Evolutionary conservation across 345 rosid genomes (phyloP).

Genomic region (Eutrema yunnanense): DNA sequence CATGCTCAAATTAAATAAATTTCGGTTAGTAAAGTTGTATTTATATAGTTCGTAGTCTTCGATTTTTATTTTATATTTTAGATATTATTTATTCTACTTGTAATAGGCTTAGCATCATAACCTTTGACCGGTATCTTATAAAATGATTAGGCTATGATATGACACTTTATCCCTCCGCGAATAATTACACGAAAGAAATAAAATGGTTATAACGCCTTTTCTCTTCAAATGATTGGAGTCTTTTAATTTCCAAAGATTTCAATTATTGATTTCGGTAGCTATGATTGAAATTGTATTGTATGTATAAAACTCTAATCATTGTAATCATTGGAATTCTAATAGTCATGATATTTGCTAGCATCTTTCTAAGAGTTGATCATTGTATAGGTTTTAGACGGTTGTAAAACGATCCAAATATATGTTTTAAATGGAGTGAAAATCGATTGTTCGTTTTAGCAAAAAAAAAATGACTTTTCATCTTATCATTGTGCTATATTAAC

Average conservation of each 20-base stretch:
- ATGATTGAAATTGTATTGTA: slow-evolving; percentile 3
- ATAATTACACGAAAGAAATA: background rate
- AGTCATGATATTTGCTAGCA: background rate
- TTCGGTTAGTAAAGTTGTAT: slow-evolving; percentile 14
- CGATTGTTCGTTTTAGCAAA: no score
- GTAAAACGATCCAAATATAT: background rate
- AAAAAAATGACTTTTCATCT: background rate
- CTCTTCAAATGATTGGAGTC: slow-evolving; percentile 19
- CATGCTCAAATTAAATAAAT: slow-evolving; percentile 19
- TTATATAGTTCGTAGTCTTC: slow-evolving; percentile 12
- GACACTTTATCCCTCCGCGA: slow-evolving; percentile 13
- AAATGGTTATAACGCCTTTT: background rate
- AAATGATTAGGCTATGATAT: slow-evolving; percentile 19
- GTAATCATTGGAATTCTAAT: background rate
- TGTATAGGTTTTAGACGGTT: background rate
- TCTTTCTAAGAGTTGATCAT: background rate
- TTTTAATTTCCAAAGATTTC: background rate
- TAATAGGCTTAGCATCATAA: slow-evolving; percentile 4
- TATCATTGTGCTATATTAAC: background rate
- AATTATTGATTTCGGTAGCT: slow-evolving; percentile 9
- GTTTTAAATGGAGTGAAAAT: background rate
- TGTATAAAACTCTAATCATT: slow-evolving; percentile 1
- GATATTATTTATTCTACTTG: background rate
- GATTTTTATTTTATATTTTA: background rate
- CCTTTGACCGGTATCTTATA: slow-evolving; percentile 25